These are phyloP conservation scores for Mayamaea pseudoterrestris DNA, from an alignment of 108 stramenopile species.

Conservation along the genomic window DNA sequence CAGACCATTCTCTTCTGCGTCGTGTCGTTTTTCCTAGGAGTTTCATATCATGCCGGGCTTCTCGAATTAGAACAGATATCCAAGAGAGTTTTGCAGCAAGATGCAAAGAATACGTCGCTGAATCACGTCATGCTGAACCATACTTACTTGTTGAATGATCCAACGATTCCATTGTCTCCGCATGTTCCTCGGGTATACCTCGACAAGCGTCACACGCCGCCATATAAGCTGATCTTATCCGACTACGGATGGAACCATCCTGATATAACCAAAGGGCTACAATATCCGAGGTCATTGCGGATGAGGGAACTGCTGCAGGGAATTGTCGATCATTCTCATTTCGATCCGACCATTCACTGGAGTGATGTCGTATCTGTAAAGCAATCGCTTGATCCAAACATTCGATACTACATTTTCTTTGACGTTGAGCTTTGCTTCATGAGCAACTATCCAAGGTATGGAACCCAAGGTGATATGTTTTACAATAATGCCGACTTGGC, in stretches of 20 bases:
- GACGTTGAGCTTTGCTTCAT: slow-evolving; percentile 18
- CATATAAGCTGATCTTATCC: slow-evolving; percentile 16
- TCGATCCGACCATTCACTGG: slow-evolving; percentile 26
- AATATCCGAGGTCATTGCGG: neutral
- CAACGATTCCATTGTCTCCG: too few relatives aligned
- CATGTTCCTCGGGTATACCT: too few relatives aligned
- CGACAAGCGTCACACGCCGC: too few relatives aligned
- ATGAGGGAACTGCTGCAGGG: slow-evolving; percentile 12
- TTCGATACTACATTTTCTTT: slow-evolving; percentile 19
- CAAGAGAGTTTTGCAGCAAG: too few relatives aligned
- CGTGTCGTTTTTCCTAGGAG: too few relatives aligned
- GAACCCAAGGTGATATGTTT: neutral
- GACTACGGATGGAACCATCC: slow-evolving; percentile 23
- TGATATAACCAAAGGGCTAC: slow-evolving; percentile 15
- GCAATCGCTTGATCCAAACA: neutral
- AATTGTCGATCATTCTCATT: slow-evolving; percentile 28
- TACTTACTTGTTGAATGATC: too few relatives aligned
- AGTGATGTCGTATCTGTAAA: slow-evolving; percentile 8
- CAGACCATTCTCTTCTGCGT: too few relatives aligned
- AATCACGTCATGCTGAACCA: too few relatives aligned
- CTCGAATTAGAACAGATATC: too few relatives aligned
- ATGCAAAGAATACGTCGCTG: too few relatives aligned
- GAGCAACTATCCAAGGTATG: slow-evolving; percentile 21
- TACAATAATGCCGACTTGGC: slow-evolving; percentile 1
- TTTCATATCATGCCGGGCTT: too few relatives aligned